Evolutionary conservation across 371 early-diverging fungal genomes (phyloP), one percentile per base, ranked within the genome.

Genomic region (Funneliformis caledonium): DNA sequence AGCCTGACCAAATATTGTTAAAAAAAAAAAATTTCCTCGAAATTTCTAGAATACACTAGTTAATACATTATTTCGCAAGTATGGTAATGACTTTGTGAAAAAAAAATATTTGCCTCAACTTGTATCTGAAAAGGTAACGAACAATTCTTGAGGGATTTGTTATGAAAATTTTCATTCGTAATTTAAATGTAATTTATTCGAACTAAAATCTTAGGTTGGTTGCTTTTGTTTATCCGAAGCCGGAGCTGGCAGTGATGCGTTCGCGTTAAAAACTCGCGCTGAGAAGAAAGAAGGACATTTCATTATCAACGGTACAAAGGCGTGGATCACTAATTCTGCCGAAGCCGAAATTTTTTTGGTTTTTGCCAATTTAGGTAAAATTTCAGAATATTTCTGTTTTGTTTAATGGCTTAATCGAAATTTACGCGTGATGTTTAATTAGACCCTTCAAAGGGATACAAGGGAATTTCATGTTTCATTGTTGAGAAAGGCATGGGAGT

Each of bases 381-480:
- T 48, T 45, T 48, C 9, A 22, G 26, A 8, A 10, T 3, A 31
- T 72, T 45, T 11, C 2, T 0, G 14, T 5, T 19, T 69, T 33
- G n/a, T 48, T 10, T 72, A 47, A 22, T 48, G 2, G 2, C 48
- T 19, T 26, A 72, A n/a, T 4, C n/a, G 2, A 26, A 26, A 45
- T 31, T 26, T 37, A 16, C 6, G 8, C 9, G 31, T 3, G 22
- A 56, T 42, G 14, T 52, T 48, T 26, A 76, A 45, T 86, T 86
- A 72, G 98, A 97, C 83, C 96, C 96, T 31, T 89, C 92, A 81
- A 93, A 95, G 89, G 98, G 98, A 33, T 97, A 98, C 91, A 97
- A 96, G 91, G 99, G 99, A 72, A 99, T 99, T 83, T 97, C 98
- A 48, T 97, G 97, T 88, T 99, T 99, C 82, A 92, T 97, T 61